These are phyloP conservation scores for Pythium folliculosum DNA, from an alignment of 352 stramenopile species.

Conservation along the genomic window DNA sequence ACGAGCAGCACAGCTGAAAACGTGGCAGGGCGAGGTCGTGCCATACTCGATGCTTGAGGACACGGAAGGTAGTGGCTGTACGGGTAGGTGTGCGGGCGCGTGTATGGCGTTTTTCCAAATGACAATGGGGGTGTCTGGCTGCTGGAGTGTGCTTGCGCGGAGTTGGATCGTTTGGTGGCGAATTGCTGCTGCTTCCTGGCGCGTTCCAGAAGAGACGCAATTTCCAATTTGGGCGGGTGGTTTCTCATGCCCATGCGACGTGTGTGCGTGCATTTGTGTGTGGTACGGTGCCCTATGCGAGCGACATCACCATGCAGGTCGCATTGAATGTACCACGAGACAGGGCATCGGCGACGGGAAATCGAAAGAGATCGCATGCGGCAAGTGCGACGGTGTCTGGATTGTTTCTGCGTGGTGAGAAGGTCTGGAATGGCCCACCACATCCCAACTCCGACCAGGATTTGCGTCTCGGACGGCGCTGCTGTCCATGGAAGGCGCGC, in stretches of 20 bases:
- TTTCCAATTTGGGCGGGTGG: not conserved
- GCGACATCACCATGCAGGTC: not conserved
- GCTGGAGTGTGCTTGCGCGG: too few relatives aligned
- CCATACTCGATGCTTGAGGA: not conserved
- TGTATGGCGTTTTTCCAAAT: not conserved
- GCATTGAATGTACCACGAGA: not conserved
- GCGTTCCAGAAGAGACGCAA: slow-evolving; percentile 8
- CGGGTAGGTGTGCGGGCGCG: too few relatives aligned
- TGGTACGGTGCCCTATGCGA: too few relatives aligned
- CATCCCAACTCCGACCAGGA: too few relatives aligned
- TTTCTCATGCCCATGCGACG: not conserved
- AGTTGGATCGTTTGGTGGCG: not conserved
- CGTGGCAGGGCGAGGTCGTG: not conserved
- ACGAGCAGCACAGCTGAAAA: not conserved
- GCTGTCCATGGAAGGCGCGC: not conserved
- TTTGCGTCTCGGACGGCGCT: too few relatives aligned
- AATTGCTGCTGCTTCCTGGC: slow-evolving; percentile 3
- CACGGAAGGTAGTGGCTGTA: not conserved
- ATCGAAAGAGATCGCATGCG: too few relatives aligned
- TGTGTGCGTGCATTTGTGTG: not conserved
- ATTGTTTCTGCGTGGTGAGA: too few relatives aligned
- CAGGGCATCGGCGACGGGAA: too few relatives aligned
- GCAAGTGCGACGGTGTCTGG: too few relatives aligned
- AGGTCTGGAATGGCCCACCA: too few relatives aligned
- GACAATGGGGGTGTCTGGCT: not conserved